Base-by-base conservation (phyloP, 148 eudicot genomes). In the Spergularia marina region DNA sequence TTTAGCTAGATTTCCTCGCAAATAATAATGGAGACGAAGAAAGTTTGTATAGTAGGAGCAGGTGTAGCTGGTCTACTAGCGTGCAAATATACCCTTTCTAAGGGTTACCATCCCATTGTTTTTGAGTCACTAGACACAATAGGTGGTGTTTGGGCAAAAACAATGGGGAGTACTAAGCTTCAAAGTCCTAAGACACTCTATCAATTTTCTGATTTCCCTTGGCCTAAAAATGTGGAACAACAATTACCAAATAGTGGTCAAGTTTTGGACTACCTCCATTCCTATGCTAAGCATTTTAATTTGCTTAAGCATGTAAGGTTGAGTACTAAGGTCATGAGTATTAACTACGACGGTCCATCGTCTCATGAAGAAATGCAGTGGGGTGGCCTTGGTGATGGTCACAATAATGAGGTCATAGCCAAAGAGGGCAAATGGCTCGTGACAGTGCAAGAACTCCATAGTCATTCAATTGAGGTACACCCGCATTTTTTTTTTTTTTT, bases 71-170 rank as follows among this genome's bases (percentile, higher is more conserved):
- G 96, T n/a, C 83, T 91, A 0, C 73, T 89, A 49, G 98, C 96
- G n/a, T 93, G 98, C 68, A 93, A 88, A 51, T 93, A 88, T 83
- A 74, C 76, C 15, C 86, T 87, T 41, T 77, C 88, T 0, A 91
- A 86, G 62, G 98, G 97, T 6, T 83, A 72, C 72, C 65, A 21
- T 6, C 95, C 97, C n/a, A 40, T 84, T 11, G 98, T 94, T 16
- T 87, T 94, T 70, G 94, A 91, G 82, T 73, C 86, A 21, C 74
- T 67, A 34, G 52, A 81, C 68, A 56, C 70, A 53, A 25, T 89
- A 8, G 98, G 98, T 0, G 98, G 98, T 16, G 90, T 94, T 0
- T 94, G 97, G 97, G 68, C 84, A 7, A 71, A 86, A 63, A 90
- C 97, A 0, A 17, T 94, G 0, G 78, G 83, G 54, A 83, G 84